These are phyloP conservation scores for Dendrothele bispora DNA, from an alignment of 768 basidiomycete species.

Conservation along the genomic window DNA sequence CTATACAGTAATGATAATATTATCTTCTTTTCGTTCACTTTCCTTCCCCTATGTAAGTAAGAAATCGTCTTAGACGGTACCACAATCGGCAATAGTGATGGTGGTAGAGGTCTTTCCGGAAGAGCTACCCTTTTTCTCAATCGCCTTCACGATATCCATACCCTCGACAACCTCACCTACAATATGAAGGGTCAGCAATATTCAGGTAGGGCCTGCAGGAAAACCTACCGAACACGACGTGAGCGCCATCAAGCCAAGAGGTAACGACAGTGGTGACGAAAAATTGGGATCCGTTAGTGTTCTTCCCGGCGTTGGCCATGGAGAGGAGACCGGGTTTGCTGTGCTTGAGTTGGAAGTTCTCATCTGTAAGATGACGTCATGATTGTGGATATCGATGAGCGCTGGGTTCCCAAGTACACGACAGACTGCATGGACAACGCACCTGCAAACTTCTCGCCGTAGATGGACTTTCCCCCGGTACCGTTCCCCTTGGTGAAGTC, in stretches of 20 bases:
- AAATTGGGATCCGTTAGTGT: constrained; percentile 95
- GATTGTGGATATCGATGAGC: neutral
- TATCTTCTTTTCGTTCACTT: neutral
- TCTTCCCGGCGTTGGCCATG: constrained; percentile 91
- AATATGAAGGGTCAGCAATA: neutral
- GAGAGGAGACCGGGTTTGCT: constrained; percentile 5
- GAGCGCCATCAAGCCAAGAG: constrained; percentile 74
- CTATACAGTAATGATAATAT: constrained; percentile 9
- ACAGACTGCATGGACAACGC: too few species aligned
- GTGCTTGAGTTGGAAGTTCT: constrained; percentile 7
- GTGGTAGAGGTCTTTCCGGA: neutral
- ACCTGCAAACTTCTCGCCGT: constrained; percentile 89
- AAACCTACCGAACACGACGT: constrained; percentile 5
- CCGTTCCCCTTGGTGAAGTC: constrained; percentile 89
- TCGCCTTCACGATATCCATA: constrained; percentile 3
- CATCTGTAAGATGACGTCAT: neutral
- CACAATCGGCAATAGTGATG: neutral
- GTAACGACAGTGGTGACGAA: constrained; percentile 96
- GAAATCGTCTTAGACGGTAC: neutral
- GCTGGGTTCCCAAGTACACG: too few species aligned
- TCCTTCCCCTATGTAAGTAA: neutral
- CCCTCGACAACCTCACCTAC: constrained; percentile 8
- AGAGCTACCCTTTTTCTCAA: neutral
- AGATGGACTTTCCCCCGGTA: constrained; percentile 88
- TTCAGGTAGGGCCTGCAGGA: neutral